Conservation (phyloP, 2,329 filamentous ascomycete species). For the Pyricularia pennisetigena region DNA sequence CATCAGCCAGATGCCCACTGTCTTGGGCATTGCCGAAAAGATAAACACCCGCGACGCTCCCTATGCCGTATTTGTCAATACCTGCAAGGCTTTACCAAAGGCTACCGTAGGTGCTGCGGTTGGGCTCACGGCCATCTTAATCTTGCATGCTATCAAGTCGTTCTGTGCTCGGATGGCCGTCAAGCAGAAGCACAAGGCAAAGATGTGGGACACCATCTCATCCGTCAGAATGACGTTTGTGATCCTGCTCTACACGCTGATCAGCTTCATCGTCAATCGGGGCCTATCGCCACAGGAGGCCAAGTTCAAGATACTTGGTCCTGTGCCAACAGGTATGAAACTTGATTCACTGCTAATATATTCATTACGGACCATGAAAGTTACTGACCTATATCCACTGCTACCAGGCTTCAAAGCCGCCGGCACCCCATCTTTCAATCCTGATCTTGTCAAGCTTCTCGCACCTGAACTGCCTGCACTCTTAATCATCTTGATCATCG, state of each 20-base stretch:
- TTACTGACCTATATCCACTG: neutral
- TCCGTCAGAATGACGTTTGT: conserved; percentile 68
- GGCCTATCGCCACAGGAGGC: conserved; percentile 44
- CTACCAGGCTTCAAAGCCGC: conserved; percentile 66
- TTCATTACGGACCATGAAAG: too few relatives aligned
- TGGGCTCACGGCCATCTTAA: conserved; percentile 54
- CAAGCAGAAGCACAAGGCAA: conserved; percentile 26
- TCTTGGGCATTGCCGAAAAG: conserved; percentile 28
- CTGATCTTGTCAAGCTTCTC: conserved; percentile 57
- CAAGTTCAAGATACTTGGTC: conserved; percentile 62
- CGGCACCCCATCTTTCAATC: conserved; percentile 61
- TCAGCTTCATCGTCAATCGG: conserved; percentile 76
- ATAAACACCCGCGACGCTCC: conserved; percentile 35
- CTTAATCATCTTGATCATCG: conserved; percentile 89
- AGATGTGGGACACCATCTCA: conserved; percentile 28
- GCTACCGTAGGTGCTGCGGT: conserved; percentile 51
- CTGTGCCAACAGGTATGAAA: conserved; percentile 60
- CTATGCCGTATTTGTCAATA: conserved; percentile 33
- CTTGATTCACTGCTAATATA: too few relatives aligned
- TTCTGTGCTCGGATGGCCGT: conserved; percentile 51
- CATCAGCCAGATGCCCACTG: conserved; percentile 32
- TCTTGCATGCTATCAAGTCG: conserved; percentile 56
- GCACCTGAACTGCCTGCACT: conserved; percentile 67
- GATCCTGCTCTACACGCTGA: conserved; percentile 76
- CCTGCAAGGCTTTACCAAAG: conserved; percentile 27